phyloP scores from a whole-genome alignment of 2,329 filamentous ascomycete species.

The Penicillium sp. region DNA sequence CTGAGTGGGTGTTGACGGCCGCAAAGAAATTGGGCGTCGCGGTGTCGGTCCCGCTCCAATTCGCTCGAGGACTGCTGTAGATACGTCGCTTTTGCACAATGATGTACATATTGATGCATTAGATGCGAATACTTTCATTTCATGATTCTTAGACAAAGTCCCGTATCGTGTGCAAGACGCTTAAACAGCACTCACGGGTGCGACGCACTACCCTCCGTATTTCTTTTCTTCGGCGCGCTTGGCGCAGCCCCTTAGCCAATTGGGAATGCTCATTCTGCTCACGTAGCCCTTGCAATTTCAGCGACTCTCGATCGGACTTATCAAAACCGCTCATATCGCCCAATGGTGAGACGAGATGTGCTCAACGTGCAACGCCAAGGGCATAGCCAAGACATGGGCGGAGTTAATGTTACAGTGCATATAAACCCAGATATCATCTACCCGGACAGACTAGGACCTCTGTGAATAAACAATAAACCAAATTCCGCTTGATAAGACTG shows the following conservation, averaged over 20 bases:
- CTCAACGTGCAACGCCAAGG: background rate
- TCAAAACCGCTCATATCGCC: rapidly evolving
- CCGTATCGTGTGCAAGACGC: too few relatives aligned
- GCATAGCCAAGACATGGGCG: background rate
- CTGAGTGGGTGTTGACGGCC: conserved; percentile 55
- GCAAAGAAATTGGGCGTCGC: conserved; percentile 51
- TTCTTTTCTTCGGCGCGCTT: background rate
- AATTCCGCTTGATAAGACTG: background rate
- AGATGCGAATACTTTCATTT: background rate
- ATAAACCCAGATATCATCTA: background rate
- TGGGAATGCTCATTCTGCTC: background rate
- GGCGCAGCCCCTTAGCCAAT: background rate
- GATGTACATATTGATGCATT: background rate
- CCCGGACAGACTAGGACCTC: background rate
- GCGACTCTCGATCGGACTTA: background rate
- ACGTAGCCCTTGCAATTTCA: background rate
- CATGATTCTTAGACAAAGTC: too few relatives aligned
- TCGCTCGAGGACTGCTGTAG: conserved; percentile 29
- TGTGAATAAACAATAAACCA: background rate
- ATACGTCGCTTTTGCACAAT: background rate
- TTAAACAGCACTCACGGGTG: too few relatives aligned
- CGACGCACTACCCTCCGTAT: background rate
- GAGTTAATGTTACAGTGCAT: background rate
- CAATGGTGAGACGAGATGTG: background rate
- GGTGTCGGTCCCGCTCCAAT: conserved; percentile 51